A percentile compares a stretch with the other conserved stretches of the same genome.
Conservation (phyloP, 352 stramenopile genomes). For the Globisporangium cederbergense region DNA sequence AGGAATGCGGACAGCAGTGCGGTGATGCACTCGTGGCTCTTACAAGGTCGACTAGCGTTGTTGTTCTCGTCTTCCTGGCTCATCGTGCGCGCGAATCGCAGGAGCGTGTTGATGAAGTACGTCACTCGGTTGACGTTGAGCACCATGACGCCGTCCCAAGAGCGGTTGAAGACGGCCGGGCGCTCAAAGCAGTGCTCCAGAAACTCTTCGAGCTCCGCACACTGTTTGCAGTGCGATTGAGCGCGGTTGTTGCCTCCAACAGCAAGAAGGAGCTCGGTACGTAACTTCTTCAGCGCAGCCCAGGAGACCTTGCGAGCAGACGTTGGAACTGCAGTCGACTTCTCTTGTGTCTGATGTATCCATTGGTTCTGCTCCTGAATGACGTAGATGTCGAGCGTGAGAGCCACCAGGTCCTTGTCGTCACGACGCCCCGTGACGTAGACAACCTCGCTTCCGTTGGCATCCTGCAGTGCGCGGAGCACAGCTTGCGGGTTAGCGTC, state of each 20-base stretch:
- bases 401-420: background rate
- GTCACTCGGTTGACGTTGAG: background rate
- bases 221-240: background rate
- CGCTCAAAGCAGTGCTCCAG: constrained; percentile 10
- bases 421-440: background rate
- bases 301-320: background rate
- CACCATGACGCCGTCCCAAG: constrained; percentile 4
- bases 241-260: background rate
- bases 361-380: background rate
- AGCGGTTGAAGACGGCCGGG: constrained; percentile 2
- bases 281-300: background rate
- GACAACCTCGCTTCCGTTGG: background rate
- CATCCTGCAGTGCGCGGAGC: background rate
- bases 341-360: background rate
- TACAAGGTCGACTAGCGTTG: background rate
- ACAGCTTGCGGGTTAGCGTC: background rate
- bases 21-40: background rate
- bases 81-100: background rate
- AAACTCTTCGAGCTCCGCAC: background rate
- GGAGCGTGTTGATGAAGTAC: constrained; percentile 4
- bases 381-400: constrained; percentile 8
- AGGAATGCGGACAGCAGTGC: background rate
- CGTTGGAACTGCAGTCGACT: background rate
- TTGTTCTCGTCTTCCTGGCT: background rate
- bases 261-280: background rate